Conservation (phyloP, 352 stramenopile genomes). For the Phytophthora brassicae region DNA sequence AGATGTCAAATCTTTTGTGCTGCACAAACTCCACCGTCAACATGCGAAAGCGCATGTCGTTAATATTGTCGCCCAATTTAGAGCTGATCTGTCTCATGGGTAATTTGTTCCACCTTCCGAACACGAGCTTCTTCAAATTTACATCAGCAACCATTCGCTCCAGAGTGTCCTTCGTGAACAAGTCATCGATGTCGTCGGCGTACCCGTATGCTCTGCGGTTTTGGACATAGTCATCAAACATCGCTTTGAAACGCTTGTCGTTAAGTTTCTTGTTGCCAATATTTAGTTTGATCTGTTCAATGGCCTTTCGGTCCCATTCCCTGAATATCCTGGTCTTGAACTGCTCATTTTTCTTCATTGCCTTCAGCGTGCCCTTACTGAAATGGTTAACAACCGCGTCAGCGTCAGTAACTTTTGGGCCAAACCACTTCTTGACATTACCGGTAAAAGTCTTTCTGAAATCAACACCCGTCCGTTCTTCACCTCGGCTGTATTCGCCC, state of each 20-base stretch:
- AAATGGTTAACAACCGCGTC: background rate
- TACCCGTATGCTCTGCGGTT: too few relatives aligned
- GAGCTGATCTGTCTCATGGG: too few relatives aligned
- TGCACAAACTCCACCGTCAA: too few relatives aligned
- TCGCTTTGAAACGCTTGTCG: conserved; percentile 2
- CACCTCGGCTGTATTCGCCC: background rate
- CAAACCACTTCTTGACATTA: background rate
- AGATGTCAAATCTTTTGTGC: too few relatives aligned
- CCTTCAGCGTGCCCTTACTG: background rate
- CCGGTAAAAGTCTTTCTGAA: background rate
- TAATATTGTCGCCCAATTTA: too few relatives aligned
- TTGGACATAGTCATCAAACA: too few relatives aligned
- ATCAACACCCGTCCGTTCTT: background rate
- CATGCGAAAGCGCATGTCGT: too few relatives aligned
- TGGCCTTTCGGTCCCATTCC: background rate
- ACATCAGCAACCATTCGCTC: too few relatives aligned
- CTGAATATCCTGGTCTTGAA: background rate
- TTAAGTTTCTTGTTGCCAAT: background rate
- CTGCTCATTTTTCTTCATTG: background rate
- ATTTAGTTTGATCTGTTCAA: background rate
- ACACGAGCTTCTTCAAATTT: too few relatives aligned
- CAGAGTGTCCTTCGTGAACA: too few relatives aligned
- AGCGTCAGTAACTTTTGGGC: background rate
- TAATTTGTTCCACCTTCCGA: too few relatives aligned
- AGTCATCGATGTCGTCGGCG: too few relatives aligned